Percentiles rank a stretch among this genome's conserved stretches.
Conservation (phyloP, 129 eudicot species). For the Flaveria ramosissima region DNA sequence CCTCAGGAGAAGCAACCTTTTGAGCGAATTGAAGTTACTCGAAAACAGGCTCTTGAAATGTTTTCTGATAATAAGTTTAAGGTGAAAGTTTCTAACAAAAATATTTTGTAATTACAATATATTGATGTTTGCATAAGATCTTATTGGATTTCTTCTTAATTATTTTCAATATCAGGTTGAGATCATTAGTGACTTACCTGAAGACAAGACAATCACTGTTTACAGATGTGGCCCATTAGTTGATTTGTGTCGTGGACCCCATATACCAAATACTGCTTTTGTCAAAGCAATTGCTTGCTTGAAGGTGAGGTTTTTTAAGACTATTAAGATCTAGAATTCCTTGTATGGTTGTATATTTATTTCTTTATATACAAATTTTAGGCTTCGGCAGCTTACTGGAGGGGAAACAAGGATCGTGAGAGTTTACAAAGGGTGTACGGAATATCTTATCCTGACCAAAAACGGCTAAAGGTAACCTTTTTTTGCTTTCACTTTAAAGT, state of each 20-base stretch:
- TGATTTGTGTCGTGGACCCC: slow-evolving; percentile 98
- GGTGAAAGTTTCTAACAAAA: slow-evolving; percentile 43
- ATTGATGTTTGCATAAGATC: not conserved
- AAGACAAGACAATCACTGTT: slow-evolving; percentile 87
- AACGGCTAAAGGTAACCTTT: slow-evolving; percentile 67
- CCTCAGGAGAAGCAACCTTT: slow-evolving; percentile 85
- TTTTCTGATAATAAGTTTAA: slow-evolving; percentile 89
- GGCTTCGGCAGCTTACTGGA: slow-evolving; percentile 99
- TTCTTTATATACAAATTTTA: slow-evolving; percentile 20
- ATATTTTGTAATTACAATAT: not conserved
- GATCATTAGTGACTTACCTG: slow-evolving; percentile 88
- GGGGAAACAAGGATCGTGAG: slow-evolving; percentile 90
- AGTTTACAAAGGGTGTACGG: slow-evolving; percentile 98
- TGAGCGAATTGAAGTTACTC: slow-evolving; percentile 92
- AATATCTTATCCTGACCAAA: slow-evolving; percentile 87
- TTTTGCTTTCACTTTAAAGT: not conserved
- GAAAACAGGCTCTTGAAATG: slow-evolving; percentile 85
- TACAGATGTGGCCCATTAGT: slow-evolving; percentile 98
- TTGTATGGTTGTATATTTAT: slow-evolving; percentile 4
- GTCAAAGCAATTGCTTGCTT: slow-evolving; percentile 84
- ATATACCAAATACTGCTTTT: slow-evolving; percentile 91
- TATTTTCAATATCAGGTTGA: slow-evolving; percentile 60
- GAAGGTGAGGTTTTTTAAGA: slow-evolving; percentile 50
- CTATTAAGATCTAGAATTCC: slow-evolving; percentile 11
- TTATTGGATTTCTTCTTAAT: slow-evolving; percentile 5